Percentiles rank a stretch among this genome's conserved stretches.
Conservation (phyloP, 1,284 basidiomycete genomes). For the Ceratobasidium sp. region DNA sequence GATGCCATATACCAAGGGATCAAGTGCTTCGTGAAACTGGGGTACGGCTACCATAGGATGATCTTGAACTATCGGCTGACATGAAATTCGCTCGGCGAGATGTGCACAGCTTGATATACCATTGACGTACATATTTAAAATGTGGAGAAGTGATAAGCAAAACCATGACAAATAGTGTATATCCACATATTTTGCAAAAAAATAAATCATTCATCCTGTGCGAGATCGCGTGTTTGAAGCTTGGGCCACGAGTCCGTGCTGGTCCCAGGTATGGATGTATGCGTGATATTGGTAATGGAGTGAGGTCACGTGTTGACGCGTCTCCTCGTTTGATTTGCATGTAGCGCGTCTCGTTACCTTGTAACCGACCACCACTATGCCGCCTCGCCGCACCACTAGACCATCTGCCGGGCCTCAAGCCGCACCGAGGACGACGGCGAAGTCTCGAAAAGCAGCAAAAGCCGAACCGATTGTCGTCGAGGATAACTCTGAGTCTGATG, state of each 20-base stretch:
- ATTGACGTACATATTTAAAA: too few species aligned
- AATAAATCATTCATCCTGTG: too few species aligned
- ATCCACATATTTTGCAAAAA: too few species aligned
- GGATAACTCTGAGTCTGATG: constrained; percentile 38
- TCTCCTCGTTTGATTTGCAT: constrained; percentile 15
- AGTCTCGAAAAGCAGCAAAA: constrained; percentile 15
- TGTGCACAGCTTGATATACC: too few species aligned
- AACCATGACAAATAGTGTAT: too few species aligned
- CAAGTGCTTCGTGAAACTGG: background rate
- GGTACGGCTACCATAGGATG: too few species aligned
- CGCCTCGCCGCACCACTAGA: constrained; percentile 25
- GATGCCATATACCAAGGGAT: background rate
- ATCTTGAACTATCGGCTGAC: too few species aligned
- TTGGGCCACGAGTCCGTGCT: background rate
- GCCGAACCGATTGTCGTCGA: constrained; percentile 28
- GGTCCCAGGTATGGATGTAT: background rate
- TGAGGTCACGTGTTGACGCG: constrained; percentile 14
- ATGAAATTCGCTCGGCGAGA: too few species aligned
- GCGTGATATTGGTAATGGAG: background rate
- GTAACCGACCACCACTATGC: constrained; percentile 26
- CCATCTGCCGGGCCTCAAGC: constrained; percentile 17
- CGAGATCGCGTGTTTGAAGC: too few species aligned
- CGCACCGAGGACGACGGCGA: background rate
- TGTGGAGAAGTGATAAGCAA: too few species aligned
- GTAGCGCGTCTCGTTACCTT: background rate